A percentile compares a stretch with the other conserved stretches of the same genome.
phyloP scores from a whole-genome alignment of 1,284 basidiomycete species.

The Boletellus deceptivus region DNA sequence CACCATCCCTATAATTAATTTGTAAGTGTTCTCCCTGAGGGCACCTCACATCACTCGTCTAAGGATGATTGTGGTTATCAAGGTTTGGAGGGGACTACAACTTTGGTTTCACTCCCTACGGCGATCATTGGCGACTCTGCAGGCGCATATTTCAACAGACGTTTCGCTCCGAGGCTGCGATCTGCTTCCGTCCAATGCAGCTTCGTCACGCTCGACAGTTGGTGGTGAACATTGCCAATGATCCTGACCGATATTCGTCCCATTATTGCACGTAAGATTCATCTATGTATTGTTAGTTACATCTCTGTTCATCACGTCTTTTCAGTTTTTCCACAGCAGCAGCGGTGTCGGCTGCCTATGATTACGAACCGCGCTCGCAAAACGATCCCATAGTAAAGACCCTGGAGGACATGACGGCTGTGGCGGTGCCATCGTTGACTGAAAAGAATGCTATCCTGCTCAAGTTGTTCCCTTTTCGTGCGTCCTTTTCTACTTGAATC shows the following conservation, averaged over 20 bases:
- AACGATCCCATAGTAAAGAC: conserved; percentile 10
- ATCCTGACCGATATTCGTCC: conserved; percentile 5
- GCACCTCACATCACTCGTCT: too few species aligned
- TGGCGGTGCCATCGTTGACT: not conserved
- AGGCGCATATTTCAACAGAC: conserved; percentile 13
- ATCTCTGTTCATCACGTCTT: not conserved
- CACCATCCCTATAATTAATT: conserved; percentile 5
- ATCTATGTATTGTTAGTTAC: too few species aligned
- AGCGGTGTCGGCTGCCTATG: conserved; percentile 13
- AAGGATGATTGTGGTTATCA: not conserved
- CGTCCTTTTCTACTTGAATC: not conserved
- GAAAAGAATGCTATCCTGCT: conserved; percentile 9
- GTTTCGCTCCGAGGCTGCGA: conserved; percentile 2
- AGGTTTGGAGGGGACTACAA: conserved; percentile 5
- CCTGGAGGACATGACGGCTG: not conserved
- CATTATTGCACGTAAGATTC: conserved; percentile 6
- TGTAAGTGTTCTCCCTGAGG: conserved; percentile 6
- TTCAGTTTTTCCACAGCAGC: conserved; percentile 7
- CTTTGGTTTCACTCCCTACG: conserved; percentile 8
- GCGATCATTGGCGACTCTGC: conserved; percentile 11
- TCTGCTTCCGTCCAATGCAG: conserved; percentile 12
- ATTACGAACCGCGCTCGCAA: conserved; percentile 11
- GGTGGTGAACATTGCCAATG: conserved; percentile 2
- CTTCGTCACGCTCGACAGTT: conserved; percentile 10
- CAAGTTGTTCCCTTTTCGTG: conserved; percentile 20